These are phyloP conservation scores for Coriaria nepalensis DNA, from an alignment of 306 rosid genomes.

Conservation along the genomic window DNA sequence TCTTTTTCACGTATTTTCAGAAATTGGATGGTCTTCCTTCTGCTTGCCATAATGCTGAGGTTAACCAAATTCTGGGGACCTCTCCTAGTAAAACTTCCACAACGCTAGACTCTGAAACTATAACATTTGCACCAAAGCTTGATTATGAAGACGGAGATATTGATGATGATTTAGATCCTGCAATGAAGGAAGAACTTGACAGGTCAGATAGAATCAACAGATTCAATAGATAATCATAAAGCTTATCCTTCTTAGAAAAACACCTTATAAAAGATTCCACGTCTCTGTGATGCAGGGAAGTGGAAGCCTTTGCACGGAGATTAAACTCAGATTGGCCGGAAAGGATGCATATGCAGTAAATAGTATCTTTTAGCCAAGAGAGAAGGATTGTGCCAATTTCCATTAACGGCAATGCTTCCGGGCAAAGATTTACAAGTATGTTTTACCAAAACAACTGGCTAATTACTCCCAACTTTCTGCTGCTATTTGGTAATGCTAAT, in stretches of 20 bases:
- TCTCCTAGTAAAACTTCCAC: conserved; percentile 37
- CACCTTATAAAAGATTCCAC: background rate
- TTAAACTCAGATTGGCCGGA: conserved; percentile 87
- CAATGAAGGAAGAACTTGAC: conserved; percentile 78
- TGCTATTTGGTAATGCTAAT: background rate
- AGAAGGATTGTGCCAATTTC: conserved; percentile 47
- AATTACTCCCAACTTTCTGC: background rate
- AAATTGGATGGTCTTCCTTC: conserved; percentile 38
- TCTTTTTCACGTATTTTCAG: conserved; percentile 22
- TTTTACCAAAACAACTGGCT: conserved; percentile 7
- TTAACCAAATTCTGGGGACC: conserved; percentile 22
- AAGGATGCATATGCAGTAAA: conserved; percentile 84
- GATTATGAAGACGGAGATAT: conserved; percentile 55
- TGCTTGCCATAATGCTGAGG: conserved; percentile 29
- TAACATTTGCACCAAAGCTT: conserved; percentile 21
- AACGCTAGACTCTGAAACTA: conserved; percentile 33
- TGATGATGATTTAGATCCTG: conserved; percentile 83
- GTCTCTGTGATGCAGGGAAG: conserved; percentile 43
- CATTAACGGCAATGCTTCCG: conserved; percentile 50
- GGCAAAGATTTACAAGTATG: conserved; percentile 39
- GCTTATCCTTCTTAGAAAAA: background rate
- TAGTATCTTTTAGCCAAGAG: conserved; percentile 65
- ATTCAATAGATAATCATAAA: too few species aligned
- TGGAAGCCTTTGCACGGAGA: conserved; percentile 84
- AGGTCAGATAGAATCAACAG: conserved; percentile 27